Conservation (phyloP, 108 stramenopile genomes). For the Discostella pseudostelligera region DNA sequence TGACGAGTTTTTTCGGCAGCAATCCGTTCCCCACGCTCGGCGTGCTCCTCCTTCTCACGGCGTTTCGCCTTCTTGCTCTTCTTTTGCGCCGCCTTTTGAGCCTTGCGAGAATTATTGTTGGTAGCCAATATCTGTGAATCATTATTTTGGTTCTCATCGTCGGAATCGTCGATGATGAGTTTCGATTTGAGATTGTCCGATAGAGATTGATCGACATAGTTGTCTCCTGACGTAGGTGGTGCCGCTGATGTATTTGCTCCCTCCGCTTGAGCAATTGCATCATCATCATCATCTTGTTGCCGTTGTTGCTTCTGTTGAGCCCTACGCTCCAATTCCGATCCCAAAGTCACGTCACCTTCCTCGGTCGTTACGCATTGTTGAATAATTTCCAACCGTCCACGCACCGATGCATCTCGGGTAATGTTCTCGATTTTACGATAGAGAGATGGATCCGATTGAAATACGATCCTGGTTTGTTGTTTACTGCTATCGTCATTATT, state of each 20-base stretch:
- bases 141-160: slow-evolving; percentile 1
- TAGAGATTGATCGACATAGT: not conserved
- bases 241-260: no score
- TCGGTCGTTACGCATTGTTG: slow-evolving; percentile 69
- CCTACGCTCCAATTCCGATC: slow-evolving; percentile 38
- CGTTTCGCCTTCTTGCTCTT: slow-evolving; percentile 82
- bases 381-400: slow-evolving; percentile 72
- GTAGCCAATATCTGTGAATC: not conserved
- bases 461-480: slow-evolving; percentile 10
- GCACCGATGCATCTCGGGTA: slow-evolving; percentile 31
- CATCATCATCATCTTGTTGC: slow-evolving; percentile 10
- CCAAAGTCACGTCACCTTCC: slow-evolving; percentile 67
- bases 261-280: no score
- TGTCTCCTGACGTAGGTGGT: not conserved
- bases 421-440: slow-evolving; percentile 73
- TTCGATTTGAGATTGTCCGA: slow-evolving; percentile 15
- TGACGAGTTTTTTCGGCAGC: slow-evolving; percentile 37
- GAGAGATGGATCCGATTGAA: slow-evolving; percentile 80
- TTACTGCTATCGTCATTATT: not conserved
- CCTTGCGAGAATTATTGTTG: slow-evolving; percentile 25
- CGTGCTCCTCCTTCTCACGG: slow-evolving; percentile 59
- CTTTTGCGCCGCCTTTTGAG: slow-evolving; percentile 73
- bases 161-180: slow-evolving; percentile 2
- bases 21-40: slow-evolving; percentile 38
- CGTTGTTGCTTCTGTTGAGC: slow-evolving; percentile 27